phyloP scores from a whole-genome alignment of 176 grass and related monocot species.

The Thalia dealbata region DNA sequence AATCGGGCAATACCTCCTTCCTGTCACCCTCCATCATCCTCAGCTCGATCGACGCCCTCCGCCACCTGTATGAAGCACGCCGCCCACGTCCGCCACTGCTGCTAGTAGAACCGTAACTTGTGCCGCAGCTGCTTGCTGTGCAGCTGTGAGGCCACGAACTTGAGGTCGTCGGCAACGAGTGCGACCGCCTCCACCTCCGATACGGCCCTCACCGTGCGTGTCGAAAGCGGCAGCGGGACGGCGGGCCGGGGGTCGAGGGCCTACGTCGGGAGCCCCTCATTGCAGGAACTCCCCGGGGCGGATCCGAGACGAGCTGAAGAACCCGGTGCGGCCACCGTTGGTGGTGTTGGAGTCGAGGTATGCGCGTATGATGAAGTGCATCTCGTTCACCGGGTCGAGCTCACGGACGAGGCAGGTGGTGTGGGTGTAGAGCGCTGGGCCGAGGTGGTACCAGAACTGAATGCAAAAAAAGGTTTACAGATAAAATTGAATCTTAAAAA shows the following conservation, averaged over 20 bases:
- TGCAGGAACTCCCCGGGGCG: slow-evolving; percentile 88
- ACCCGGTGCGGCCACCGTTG: slow-evolving; percentile 69
- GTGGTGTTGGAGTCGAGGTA: slow-evolving; percentile 84
- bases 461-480: too few relatives aligned
- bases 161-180: slow-evolving; percentile 74
- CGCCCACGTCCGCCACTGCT: slow-evolving; percentile 92
- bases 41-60: slow-evolving; percentile 55
- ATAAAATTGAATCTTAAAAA: too few relatives aligned
- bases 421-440: slow-evolving; percentile 69
- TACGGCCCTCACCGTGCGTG: slow-evolving; percentile 74
- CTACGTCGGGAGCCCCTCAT: slow-evolving; percentile 89
- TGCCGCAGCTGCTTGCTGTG: slow-evolving; percentile 74
- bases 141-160: slow-evolving; percentile 61
- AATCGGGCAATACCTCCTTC: not conserved
- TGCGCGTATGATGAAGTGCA: slow-evolving; percentile 92
- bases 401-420: slow-evolving; percentile 68
- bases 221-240: slow-evolving; percentile 54
- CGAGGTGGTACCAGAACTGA: slow-evolving; percentile 84
- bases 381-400: slow-evolving; percentile 74
- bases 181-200: slow-evolving; percentile 92
- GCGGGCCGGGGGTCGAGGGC: slow-evolving; percentile 60
- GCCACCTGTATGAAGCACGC: slow-evolving; percentile 90
- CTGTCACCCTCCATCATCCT: slow-evolving; percentile 20
- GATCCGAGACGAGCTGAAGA: slow-evolving; percentile 90
- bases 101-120: slow-evolving; percentile 86